These are phyloP conservation scores for Apiospora koreana DNA, from an alignment of 2,329 filamentous ascomycete species.

Conservation along the genomic window DNA sequence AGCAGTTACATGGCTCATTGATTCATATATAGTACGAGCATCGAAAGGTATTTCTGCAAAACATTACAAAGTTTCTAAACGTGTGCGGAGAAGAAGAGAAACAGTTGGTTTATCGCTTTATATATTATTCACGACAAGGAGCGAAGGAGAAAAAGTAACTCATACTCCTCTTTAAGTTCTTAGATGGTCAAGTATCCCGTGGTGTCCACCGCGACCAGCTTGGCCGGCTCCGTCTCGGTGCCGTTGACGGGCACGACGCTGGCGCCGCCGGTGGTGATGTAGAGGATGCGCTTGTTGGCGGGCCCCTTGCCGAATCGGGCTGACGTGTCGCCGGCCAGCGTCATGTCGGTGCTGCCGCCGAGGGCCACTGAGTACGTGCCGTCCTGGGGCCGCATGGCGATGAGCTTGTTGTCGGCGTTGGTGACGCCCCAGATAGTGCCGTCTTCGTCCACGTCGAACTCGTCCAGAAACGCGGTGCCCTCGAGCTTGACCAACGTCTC, in stretches of 20 bases:
- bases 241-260: slow-evolving; percentile 22
- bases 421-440: slow-evolving; percentile 24
- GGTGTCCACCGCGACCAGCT: slow-evolving; percentile 29
- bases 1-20: too few relatives aligned
- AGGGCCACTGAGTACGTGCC: slow-evolving; percentile 19
- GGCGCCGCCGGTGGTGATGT: slow-evolving; percentile 26
- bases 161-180: too few relatives aligned
- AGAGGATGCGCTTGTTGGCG: slow-evolving; percentile 21
- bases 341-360: slow-evolving; percentile 17
- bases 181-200: background rate
- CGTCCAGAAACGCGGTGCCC: slow-evolving; percentile 24
- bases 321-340: slow-evolving; percentile 23
- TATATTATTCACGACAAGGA: background rate
- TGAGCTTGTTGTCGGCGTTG: slow-evolving; percentile 22
- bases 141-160: too few relatives aligned
- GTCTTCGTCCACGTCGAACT: slow-evolving; percentile 23
- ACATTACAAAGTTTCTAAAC: too few relatives aligned
- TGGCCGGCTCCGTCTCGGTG: slow-evolving; percentile 24
- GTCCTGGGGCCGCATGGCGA: slow-evolving; percentile 15
- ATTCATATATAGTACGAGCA: too few relatives aligned
- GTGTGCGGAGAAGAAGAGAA: too few relatives aligned
- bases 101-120: background rate
- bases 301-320: slow-evolving; percentile 23
- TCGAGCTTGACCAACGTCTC: slow-evolving; percentile 20
- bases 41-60: too few relatives aligned